Conservation (phyloP, 2,329 filamentous ascomycete species). For the Cercospora canescens region DNA sequence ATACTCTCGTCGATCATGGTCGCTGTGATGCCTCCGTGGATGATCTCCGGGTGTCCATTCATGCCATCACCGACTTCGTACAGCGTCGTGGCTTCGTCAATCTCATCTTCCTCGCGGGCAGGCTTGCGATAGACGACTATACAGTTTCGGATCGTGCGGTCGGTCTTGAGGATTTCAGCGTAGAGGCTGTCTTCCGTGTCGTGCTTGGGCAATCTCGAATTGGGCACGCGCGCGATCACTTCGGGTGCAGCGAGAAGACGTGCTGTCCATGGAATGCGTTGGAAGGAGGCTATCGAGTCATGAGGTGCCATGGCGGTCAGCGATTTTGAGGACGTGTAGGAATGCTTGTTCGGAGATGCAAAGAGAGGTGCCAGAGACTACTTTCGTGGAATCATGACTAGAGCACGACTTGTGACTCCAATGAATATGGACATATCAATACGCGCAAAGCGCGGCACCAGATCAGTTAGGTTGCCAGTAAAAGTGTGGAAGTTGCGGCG, state of each 20-base stretch:
- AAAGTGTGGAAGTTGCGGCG: not conserved
- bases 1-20: constrained; percentile 61
- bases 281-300: constrained; percentile 33
- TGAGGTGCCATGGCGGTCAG: constrained; percentile 20
- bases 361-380: not conserved
- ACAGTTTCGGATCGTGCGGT: constrained; percentile 50
- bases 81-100: constrained; percentile 40
- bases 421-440: not conserved
- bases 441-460: not conserved
- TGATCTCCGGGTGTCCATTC: constrained; percentile 54
- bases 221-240: constrained; percentile 41
- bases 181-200: constrained; percentile 54
- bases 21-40: constrained; percentile 60
- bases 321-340: not conserved
- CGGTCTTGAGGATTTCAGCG: constrained; percentile 54
- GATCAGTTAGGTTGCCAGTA: not conserved
- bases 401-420: not conserved
- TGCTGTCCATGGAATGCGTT: constrained; percentile 35
- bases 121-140: constrained; percentile 46
- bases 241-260: constrained; percentile 34
- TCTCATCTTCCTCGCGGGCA: constrained; percentile 27
- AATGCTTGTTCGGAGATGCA: not conserved
- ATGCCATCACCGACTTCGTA: constrained; percentile 52
- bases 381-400: not conserved
- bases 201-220: constrained; percentile 41